These are phyloP conservation scores for Colletotrichum sublineola DNA, from an alignment of 2,329 filamentous ascomycete species.

Conservation along the genomic window DNA sequence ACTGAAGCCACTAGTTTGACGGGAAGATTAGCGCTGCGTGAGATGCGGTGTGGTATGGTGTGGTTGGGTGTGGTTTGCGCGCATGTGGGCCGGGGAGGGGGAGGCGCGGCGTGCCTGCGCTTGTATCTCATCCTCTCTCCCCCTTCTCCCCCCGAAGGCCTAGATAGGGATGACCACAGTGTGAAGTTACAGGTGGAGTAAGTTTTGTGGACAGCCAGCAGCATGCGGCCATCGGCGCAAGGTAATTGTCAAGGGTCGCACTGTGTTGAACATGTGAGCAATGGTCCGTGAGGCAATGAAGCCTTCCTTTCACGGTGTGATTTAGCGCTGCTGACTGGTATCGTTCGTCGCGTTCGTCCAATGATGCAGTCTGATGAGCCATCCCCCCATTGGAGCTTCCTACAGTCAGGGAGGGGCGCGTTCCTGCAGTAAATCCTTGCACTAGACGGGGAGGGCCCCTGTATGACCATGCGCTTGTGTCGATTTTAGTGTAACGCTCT, in stretches of 20 bases:
- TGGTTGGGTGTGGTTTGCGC: conserved; percentile 7
- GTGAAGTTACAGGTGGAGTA: conserved; percentile 18
- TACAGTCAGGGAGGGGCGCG: conserved; percentile 36
- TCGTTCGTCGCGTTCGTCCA: conserved; percentile 9
- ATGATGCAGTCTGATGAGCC: conserved; percentile 31
- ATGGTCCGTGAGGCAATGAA: background rate
- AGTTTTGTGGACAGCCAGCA: background rate
- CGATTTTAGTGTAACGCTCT: conserved; percentile 39
- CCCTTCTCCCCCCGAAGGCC: too few species aligned
- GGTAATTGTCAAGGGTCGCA: background rate
- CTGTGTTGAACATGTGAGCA: too few species aligned
- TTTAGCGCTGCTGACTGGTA: conserved; percentile 14
- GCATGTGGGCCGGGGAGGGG: conserved; percentile 12
- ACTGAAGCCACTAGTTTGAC: conserved; percentile 38
- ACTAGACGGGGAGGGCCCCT: conserved; percentile 32
- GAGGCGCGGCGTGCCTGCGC: conserved; percentile 4
- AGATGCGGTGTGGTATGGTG: conserved; percentile 13
- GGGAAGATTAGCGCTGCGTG: conserved; percentile 33
- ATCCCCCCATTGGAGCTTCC: conserved; percentile 16
- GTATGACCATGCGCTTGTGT: conserved; percentile 31
- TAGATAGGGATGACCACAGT: conserved; percentile 22
- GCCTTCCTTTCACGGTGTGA: conserved; percentile 22
- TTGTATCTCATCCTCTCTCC: conserved; percentile 5
- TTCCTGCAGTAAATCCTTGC: conserved; percentile 43
- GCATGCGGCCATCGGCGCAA: background rate